A percentile compares a stretch with the other conserved stretches of the same genome.
Conservation (phyloP, 1,139 yeast species). For the Suhomyces anneliseae region DNA sequence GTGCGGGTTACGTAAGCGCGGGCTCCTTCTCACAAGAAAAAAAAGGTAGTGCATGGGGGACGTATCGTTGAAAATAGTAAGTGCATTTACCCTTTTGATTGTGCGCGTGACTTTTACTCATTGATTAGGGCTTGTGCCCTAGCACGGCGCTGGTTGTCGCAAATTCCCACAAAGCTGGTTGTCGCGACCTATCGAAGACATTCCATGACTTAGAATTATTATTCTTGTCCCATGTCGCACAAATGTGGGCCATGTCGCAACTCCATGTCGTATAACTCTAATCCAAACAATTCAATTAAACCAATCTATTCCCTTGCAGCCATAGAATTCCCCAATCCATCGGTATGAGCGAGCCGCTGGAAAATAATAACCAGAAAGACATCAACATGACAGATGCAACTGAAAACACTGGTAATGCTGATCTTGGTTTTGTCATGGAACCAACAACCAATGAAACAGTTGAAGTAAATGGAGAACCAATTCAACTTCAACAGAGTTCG, state of each 20-base stretch:
- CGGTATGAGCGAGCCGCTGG: slow-evolving; percentile 5
- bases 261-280: slow-evolving; percentile 1
- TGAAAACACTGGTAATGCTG: not conserved
- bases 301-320: not conserved
- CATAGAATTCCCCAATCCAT: not conserved
- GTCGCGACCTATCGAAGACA: slow-evolving; percentile 1
- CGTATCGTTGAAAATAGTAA: not conserved
- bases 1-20: slow-evolving; percentile 6
- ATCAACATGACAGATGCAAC: slow-evolving; percentile 1
- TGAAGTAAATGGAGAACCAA: not conserved
- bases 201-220: not conserved
- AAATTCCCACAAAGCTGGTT: not conserved
- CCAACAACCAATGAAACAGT: not conserved
- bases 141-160: not conserved
- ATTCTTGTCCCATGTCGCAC: not conserved
- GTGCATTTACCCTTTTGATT: too few species aligned
- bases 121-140: slow-evolving; percentile 3
- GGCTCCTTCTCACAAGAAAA: not conserved
- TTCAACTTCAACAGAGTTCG: not conserved
- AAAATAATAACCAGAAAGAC: not conserved
- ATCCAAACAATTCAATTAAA: not conserved
- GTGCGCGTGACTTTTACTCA: not conserved
- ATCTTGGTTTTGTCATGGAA: not conserved
- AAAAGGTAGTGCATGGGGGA: not conserved
- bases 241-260: not conserved